phyloP scores from a whole-genome alignment of 495 filamentous ascomycete species.

The Durotheca rogersii region DNA sequence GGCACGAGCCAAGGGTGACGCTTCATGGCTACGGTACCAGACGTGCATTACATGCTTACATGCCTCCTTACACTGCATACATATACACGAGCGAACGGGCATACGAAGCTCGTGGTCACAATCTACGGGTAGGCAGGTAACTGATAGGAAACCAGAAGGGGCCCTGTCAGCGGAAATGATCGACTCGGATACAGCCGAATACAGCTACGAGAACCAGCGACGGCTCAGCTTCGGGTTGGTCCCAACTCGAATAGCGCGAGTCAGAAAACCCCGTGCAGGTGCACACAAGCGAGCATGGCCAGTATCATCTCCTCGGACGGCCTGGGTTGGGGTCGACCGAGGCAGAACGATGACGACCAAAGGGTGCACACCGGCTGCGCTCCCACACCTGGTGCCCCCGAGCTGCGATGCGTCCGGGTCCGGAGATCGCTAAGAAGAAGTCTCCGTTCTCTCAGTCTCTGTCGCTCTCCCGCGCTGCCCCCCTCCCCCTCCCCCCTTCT shows the following conservation, averaged over 20 bases:
- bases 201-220: slow-evolving; percentile 28
- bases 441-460: too few relatives aligned
- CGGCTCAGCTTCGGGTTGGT: slow-evolving; percentile 22
- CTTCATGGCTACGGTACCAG: slow-evolving; percentile 24
- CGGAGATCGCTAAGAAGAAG: slow-evolving; percentile 23
- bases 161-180: slow-evolving; percentile 31
- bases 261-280: slow-evolving; percentile 21
- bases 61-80: too few relatives aligned
- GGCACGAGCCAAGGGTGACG: slow-evolving; percentile 24
- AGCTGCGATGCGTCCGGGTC: slow-evolving; percentile 20
- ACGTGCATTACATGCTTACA: too few relatives aligned
- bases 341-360: slow-evolving; percentile 17
- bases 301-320: slow-evolving; percentile 12
- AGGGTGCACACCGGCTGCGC: slow-evolving; percentile 20
- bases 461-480: too few relatives aligned
- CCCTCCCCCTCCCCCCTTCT: too few relatives aligned
- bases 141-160: slow-evolving; percentile 19
- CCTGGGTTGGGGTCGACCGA: slow-evolving; percentile 27
- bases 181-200: slow-evolving; percentile 32
- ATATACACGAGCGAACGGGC: slow-evolving; percentile 12
- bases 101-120: slow-evolving; percentile 32
- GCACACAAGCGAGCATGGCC: slow-evolving; percentile 6
- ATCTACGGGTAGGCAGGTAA: slow-evolving; percentile 10
- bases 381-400: slow-evolving; percentile 16
- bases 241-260: slow-evolving; percentile 25